phyloP scores from a whole-genome alignment of 1,284 basidiomycete genomes.

The Malassezia restricta region DNA sequence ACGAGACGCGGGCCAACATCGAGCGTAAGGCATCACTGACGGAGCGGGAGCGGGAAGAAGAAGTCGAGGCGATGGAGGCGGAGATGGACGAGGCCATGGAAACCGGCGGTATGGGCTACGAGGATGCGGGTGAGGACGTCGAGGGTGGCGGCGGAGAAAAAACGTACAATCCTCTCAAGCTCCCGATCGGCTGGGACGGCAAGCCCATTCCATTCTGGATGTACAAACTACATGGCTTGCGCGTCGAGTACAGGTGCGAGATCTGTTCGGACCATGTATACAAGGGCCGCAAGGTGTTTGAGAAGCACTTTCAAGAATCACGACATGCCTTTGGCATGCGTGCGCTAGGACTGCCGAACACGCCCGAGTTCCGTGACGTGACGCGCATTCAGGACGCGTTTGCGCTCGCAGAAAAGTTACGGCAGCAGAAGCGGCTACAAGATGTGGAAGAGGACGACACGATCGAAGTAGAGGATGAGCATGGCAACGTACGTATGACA shows the following conservation, averaged over 20 bases:
- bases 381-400: constrained; percentile 93
- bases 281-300: constrained; percentile 84
- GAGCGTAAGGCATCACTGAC: constrained; percentile 92
- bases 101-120: constrained; percentile 24
- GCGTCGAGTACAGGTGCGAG: constrained; percentile 93
- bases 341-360: constrained; percentile 89
- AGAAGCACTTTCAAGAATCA: constrained; percentile 84
- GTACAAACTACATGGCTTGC: constrained; percentile 92
- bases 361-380: constrained; percentile 97
- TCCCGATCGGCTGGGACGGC: constrained; percentile 94
- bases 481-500: constrained; percentile 28
- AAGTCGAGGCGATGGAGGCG: constrained; percentile 56
- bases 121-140: constrained; percentile 46
- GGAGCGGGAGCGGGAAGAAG: constrained; percentile 86
- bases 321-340: constrained; percentile 97
- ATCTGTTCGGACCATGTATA: constrained; percentile 64
- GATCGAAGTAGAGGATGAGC: constrained; percentile 43
- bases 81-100: constrained; percentile 20
- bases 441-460: constrained; percentile 28
- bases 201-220: constrained; percentile 98
- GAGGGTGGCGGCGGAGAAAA: constrained; percentile 76
- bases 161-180: constrained; percentile 93
- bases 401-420: constrained; percentile 49
- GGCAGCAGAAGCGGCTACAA: constrained; percentile 25
- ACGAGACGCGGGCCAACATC: constrained; percentile 74